A percentile compares a stretch with the other conserved stretches of the same genome.
Conservation (phyloP, 768 basidiomycete species). For the Mycena sanguinolenta region DNA sequence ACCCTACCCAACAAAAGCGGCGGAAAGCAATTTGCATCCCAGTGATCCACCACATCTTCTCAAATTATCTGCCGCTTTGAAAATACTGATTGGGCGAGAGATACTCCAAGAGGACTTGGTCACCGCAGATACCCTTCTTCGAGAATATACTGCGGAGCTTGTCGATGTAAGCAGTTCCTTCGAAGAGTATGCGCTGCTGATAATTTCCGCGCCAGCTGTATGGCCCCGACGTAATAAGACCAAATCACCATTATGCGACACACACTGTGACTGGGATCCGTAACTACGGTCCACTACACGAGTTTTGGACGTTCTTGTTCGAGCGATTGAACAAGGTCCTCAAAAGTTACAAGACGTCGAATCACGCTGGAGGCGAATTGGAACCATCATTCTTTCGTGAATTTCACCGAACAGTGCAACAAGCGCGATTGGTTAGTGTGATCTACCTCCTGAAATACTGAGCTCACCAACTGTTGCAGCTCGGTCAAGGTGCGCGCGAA, state of each 20-base stretch:
- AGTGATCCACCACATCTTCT: slow-evolving; percentile 40
- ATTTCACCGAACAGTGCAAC: slow-evolving; percentile 39
- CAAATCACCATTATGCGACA: slow-evolving; percentile 53
- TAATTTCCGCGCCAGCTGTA: slow-evolving; percentile 43
- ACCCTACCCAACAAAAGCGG: slow-evolving; percentile 10
- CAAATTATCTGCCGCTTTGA: slow-evolving; percentile 37
- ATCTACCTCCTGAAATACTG: neutral
- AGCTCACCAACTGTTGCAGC: slow-evolving; percentile 1
- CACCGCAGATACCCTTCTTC: slow-evolving; percentile 35
- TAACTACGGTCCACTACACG: slow-evolving; percentile 52
- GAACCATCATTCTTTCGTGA: slow-evolving; percentile 45
- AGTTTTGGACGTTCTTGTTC: slow-evolving; percentile 54
- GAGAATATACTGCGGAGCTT: slow-evolving; percentile 40
- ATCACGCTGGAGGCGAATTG: slow-evolving; percentile 48
- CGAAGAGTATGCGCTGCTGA: neutral
- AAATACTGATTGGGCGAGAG: slow-evolving; percentile 23
- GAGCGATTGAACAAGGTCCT: slow-evolving; percentile 53
- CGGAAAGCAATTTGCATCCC: slow-evolving; percentile 27
- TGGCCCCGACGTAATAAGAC: slow-evolving; percentile 45
- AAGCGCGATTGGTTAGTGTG: slow-evolving; percentile 31
- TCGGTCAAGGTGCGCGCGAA: slow-evolving; percentile 2
- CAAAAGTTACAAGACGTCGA: slow-evolving; percentile 50
- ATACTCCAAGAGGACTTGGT: slow-evolving; percentile 31
- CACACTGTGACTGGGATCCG: slow-evolving; percentile 44
- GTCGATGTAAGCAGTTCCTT: slow-evolving; percentile 30